Evolutionary conservation across 2,329 filamentous ascomycete species (phyloP), one percentile per base, ranked within the genome.

Genomic region (Blastomyces percursus): DNA sequence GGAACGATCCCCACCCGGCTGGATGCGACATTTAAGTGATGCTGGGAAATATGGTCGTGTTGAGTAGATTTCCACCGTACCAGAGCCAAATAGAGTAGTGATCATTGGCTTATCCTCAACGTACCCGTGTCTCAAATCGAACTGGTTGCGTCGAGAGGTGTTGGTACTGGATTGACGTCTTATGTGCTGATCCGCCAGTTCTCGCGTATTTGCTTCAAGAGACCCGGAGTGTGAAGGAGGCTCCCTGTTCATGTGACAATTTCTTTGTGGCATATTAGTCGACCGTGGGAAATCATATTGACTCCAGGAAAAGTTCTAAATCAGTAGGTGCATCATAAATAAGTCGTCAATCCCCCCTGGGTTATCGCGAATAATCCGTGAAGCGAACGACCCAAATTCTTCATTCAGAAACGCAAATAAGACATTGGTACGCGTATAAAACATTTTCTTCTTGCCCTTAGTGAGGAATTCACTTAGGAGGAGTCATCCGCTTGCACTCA

Each of bases 241-340:
- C 21, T 48, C n/a, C 30, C 16, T 44, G 57, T 55, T 27, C 54
- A 32, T 59, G 42, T 64, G 60, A 63, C 32, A 54, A 61, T n/a
- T 59, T 46, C 61, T 50, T 50, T 64, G 27, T 44, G 21, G 35
- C 35, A 52, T 48, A 30, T 35, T 42, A 54, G 60, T 54, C 60
- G 60, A 56, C 42, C 21, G 24, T 62, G 32, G 62, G 62, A 62
- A 24, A 40, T 52, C 16, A 63, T 66, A 35, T 48, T 35, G 14
- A 19, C 19, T 48, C 7, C 40, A 48, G 38, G n/a, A 35, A 48
- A 59, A 6, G 27, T 48, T 48, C 12, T 2, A 35, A 48, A 35
- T 30, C 30, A 21, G 14, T 11, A 1, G 30, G 2, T 21, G 57
- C 8, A 48, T 46, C 42, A 48, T 59, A 48, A 48, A 59, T 59